phyloP scores from a whole-genome alignment of 2,329 filamentous ascomycete genomes.

The Beauveria australis region DNA sequence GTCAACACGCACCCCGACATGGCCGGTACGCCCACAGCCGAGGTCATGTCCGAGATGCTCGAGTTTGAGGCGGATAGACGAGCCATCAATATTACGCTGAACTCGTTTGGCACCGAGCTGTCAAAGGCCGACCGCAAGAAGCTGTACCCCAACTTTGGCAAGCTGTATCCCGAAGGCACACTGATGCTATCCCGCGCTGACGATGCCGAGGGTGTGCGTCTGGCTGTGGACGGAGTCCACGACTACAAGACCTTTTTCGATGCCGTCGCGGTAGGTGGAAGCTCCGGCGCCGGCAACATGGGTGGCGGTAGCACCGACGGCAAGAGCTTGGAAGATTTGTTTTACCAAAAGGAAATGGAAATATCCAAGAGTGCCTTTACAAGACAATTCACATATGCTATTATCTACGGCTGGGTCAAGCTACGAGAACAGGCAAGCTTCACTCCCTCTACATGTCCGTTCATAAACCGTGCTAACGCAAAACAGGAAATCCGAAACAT shows the following conservation, averaged over 20 bases:
- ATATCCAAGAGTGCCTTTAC: conserved; percentile 93
- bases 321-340: conserved; percentile 91
- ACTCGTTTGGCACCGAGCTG: conserved; percentile 95
- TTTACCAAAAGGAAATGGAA: conserved; percentile 99
- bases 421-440: conserved; percentile 81
- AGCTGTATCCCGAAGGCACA: conserved; percentile 87
- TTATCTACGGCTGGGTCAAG: conserved; percentile 98
- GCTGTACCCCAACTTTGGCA: conserved; percentile 87
- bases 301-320: conserved; percentile 70
- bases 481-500: conserved; percentile 95
- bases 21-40: conserved; percentile 77
- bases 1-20: conserved; percentile 86
- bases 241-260: conserved; percentile 98
- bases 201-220: conserved; percentile 84
- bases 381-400: conserved; percentile 86
- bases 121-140: conserved; percentile 91
- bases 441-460: not conserved
- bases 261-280: conserved; percentile 67
- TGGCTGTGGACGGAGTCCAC: conserved; percentile 84
- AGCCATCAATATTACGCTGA: conserved; percentile 98
- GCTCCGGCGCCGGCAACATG: conserved; percentile 74
- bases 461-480: conserved; percentile 20
- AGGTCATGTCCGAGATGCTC: conserved; percentile 92
- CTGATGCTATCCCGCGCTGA: conserved; percentile 92
- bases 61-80: conserved; percentile 95